A percentile compares a stretch with the other conserved stretches of the same genome.
phyloP scores from a whole-genome alignment of 73 alveolate species.

The Tetrahymena thermophila region DNA sequence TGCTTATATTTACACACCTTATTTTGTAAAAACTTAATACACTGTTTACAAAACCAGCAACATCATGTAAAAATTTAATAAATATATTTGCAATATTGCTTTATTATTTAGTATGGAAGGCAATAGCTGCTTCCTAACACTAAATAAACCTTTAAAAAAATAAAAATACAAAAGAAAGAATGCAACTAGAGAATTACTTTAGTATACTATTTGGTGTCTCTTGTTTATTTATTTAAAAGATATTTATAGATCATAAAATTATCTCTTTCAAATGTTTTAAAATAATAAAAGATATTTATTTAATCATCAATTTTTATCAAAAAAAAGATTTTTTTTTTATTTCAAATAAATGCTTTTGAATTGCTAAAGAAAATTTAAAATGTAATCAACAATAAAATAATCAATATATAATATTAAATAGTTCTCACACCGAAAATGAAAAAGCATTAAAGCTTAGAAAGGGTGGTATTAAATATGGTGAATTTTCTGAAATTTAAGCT shows the following conservation, averaged over 20 bases:
- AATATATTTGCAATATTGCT: not conserved
- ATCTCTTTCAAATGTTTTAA: not conserved
- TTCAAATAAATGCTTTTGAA: not conserved
- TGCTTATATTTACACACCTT: constrained; percentile 66
- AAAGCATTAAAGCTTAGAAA: constrained; percentile 56
- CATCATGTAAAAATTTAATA: constrained; percentile 15
- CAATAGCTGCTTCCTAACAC: too few species aligned
- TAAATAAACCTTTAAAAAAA: too few species aligned
- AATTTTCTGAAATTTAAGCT: constrained; percentile 57
- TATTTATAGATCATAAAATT: too few species aligned
- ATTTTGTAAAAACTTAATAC: constrained; percentile 50
- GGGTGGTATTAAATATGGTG: constrained; percentile 63
- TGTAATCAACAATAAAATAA: constrained; percentile 34
- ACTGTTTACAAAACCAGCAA: constrained; percentile 33
- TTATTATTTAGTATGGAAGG: too few species aligned
- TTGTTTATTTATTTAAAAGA: too few species aligned
- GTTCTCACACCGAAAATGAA: constrained; percentile 52
- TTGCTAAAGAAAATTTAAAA: constrained; percentile 20
- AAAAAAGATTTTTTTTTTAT: constrained; percentile 7
- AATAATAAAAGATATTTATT: not conserved
- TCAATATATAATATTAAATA: constrained; percentile 16
- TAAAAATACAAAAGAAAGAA: too few species aligned
- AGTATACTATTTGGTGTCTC: too few species aligned
- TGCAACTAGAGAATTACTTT: too few species aligned
- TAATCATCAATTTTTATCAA: not conserved